These are phyloP conservation scores for Durusdinium trenchii DNA, from an alignment of 73 alveolate species.

Conservation along the genomic window DNA sequence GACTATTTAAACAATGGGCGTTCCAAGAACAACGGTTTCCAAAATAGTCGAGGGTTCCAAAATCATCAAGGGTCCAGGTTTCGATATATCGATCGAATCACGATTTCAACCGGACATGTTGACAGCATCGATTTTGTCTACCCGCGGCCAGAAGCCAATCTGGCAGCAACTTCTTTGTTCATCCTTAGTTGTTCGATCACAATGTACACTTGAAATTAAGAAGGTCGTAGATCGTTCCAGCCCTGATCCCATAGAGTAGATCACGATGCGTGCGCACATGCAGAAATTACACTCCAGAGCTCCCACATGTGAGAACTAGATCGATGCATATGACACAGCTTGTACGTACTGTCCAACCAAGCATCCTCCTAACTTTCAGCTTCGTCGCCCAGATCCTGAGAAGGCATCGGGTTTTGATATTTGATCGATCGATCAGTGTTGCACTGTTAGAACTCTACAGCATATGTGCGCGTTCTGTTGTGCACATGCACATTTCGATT, in stretches of 20 bases:
- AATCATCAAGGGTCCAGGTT: no score
- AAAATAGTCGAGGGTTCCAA: no score
- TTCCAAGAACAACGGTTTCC: no score
- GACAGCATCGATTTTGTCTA: no score
- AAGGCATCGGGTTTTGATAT: background rate
- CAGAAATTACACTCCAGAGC: background rate
- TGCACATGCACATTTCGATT: background rate
- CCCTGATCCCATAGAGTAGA: background rate
- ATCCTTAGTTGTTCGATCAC: background rate
- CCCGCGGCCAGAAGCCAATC: slow-evolving; percentile 1
- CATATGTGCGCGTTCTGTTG: background rate
- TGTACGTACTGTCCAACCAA: no score
- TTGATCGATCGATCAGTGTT: background rate
- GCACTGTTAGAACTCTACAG: background rate
- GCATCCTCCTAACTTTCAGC: background rate
- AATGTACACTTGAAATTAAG: background rate
- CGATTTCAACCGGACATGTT: no score
- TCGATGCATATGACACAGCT: no score
- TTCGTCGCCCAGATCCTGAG: slow-evolving; percentile 23
- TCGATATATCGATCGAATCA: no score
- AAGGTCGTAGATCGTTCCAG: background rate
- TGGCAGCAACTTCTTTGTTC: background rate
- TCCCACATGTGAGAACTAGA: no score
- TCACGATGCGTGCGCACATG: background rate
- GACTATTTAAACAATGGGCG: no score